A percentile compares a stretch with the other conserved stretches of the same genome.
These are phyloP conservation scores for Yarrowia deformans DNA, from an alignment of 805 yeast genomes.

Conservation along the genomic window DNA sequence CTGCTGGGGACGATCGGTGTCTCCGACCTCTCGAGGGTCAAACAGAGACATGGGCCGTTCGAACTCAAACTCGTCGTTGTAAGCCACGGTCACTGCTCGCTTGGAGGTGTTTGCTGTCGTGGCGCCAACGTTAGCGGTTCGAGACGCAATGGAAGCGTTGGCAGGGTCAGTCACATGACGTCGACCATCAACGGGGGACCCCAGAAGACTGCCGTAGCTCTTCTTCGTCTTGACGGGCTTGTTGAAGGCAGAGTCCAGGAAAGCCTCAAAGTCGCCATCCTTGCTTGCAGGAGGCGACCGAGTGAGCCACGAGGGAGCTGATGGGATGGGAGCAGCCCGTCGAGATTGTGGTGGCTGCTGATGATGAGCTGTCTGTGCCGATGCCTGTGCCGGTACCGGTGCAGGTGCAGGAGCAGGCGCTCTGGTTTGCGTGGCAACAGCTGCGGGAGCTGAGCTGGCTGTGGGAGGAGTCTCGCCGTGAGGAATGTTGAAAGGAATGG, in stretches of 20 bases:
- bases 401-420: background rate
- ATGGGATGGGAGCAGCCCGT: background rate
- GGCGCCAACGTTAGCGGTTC: background rate
- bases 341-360: background rate
- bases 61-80: conserved; percentile 14
- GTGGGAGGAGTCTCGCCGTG: background rate
- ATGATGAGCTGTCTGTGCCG: background rate
- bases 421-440: background rate
- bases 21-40: conserved; percentile 43
- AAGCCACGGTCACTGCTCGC: conserved; percentile 31
- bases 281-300: conserved; percentile 1
- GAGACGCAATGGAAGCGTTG: conserved; percentile 20
- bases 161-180: conserved; percentile 33
- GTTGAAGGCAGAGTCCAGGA: conserved; percentile 37
- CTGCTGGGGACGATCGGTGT: conserved; percentile 17
- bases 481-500: background rate
- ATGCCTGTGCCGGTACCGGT: background rate
- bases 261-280: conserved; percentile 20
- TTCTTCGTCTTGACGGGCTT: conserved; percentile 32
- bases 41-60: conserved; percentile 25
- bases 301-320: conserved; percentile 21
- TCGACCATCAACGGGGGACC: conserved; percentile 2
- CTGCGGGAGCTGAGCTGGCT: too few relatives aligned
- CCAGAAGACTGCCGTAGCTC: conserved; percentile 21
- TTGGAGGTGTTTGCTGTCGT: background rate